Evolutionary conservation across 1,284 basidiomycete species (phyloP).

Genomic region (Trametes pubescens): DNA sequence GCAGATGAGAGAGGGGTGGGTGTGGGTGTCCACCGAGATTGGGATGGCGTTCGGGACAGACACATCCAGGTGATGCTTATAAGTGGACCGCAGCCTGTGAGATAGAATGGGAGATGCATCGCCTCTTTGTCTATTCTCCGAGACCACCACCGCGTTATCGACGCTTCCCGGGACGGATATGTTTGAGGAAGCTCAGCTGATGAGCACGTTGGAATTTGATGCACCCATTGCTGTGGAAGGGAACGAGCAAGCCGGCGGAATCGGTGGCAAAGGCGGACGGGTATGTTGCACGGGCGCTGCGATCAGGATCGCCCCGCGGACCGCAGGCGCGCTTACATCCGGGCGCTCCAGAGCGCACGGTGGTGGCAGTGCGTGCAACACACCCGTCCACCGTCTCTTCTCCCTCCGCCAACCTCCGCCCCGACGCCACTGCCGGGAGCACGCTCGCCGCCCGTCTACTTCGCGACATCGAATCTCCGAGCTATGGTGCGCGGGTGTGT

Average conservation of each 20-base stretch:
- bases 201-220: not conserved
- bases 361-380: too few relatives aligned
- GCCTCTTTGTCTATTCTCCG: not conserved
- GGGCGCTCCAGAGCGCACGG: too few relatives aligned
- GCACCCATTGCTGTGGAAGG: not conserved
- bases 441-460: too few relatives aligned
- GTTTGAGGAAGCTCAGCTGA: not conserved
- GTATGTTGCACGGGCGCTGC: not conserved
- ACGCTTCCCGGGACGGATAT: not conserved
- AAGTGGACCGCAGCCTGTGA: not conserved
- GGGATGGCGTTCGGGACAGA: not conserved
- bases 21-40: not conserved
- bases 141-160: not conserved
- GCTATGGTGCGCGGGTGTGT: too few relatives aligned
- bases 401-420: too few relatives aligned
- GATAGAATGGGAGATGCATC: not conserved
- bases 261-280: not conserved
- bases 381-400: too few relatives aligned
- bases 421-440: too few relatives aligned
- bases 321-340: not conserved
- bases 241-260: not conserved
- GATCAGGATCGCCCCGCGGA: not conserved
- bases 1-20: not conserved
- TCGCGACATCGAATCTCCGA: too few relatives aligned
- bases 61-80: not conserved